Conservation (phyloP, 2,329 filamentous ascomycete genomes). For the Pseudogymnoascus destructans region DNA sequence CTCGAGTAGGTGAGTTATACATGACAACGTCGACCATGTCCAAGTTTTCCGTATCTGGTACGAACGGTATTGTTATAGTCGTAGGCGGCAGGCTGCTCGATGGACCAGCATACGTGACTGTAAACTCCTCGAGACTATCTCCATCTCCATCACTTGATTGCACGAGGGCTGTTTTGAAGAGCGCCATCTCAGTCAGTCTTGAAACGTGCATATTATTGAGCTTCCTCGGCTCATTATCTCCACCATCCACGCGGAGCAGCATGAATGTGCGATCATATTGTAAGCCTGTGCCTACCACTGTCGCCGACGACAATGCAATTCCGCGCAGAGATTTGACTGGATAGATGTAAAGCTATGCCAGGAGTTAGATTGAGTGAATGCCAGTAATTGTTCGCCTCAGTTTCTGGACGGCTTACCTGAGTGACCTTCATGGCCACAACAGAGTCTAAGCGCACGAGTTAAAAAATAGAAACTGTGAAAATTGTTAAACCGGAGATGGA, state of each 20-base stretch:
- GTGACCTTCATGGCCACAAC: conserved; percentile 16
- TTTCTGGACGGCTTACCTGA: conserved; percentile 15
- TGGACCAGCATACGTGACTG: conserved; percentile 29
- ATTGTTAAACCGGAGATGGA: no score
- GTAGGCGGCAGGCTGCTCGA: neutral
- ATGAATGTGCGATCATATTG: conserved; percentile 58
- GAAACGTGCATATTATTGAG: conserved; percentile 44
- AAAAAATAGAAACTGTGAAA: neutral
- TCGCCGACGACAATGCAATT: conserved; percentile 38
- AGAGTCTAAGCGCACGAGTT: neutral
- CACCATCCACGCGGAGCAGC: conserved; percentile 40
- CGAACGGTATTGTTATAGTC: conserved; percentile 36
- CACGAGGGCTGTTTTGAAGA: conserved; percentile 48
- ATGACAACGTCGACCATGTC: conserved; percentile 41
- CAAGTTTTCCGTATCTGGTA: conserved; percentile 35
- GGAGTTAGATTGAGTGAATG: neutral
- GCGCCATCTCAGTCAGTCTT: conserved; percentile 42
- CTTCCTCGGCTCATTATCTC: conserved; percentile 25
- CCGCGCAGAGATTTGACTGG: conserved; percentile 62
- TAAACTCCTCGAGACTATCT: conserved; percentile 17
- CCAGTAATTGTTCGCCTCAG: neutral
- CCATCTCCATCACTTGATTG: conserved; percentile 23
- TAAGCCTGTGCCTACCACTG: conserved; percentile 49
- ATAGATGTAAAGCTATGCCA: conserved; percentile 50
- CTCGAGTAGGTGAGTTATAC: conserved; percentile 43